Evolutionary conservation across 306 rosid genomes (phyloP), one percentile per base, ranked within the genome.

Genomic region (Pyrus communis): DNA sequence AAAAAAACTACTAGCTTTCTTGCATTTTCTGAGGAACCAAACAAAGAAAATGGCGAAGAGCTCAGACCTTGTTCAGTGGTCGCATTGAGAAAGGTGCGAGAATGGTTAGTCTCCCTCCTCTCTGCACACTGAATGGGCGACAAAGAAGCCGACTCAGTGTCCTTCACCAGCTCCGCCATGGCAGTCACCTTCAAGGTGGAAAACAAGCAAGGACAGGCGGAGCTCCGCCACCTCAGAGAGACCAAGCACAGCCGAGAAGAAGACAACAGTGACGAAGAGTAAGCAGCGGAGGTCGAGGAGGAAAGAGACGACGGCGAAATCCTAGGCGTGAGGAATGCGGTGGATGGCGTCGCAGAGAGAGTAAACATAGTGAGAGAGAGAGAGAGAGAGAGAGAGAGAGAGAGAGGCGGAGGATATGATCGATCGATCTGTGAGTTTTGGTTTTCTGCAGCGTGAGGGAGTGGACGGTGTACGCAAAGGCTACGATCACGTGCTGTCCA

Each of bases 161-260:
- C 91, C 73, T 73, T 80, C 2, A 85, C 73, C 30, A 76, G 75
- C 82, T 80, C 88, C 71, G 87, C 84, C 91, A 81, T 85, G 52
- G 88, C 84, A 64, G 74, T 77, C 15, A 46, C 62, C 40, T 76
- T 70, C 45, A 77, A 69, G 33, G 60, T 82, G 23, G 75, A 84
- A 73, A 73, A 28, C 60, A 78, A 74, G 74, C 80, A 82, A 3
- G 88, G 82, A 79, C 58, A 78, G 12, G 70, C 25, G 3, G 51
- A 73, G 30, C 71, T 82, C 75, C 59, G 7, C 22, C 67, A 79
- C 71, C 78, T 83, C 69, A 80, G 23, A 22, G 87, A 63, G 21
- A 82, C 77, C 63, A 84, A 70, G 49, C 75, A 75, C 45, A 84
- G 55, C 75, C 57, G 67, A 72, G 71, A 64, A 63, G 73, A 69